Percentiles rank a stretch among this genome's conserved stretches.
Evolutionary conservation across 495 filamentous ascomycete genomes (phyloP).

Genomic region (Aeminium ludgeri): DNA sequence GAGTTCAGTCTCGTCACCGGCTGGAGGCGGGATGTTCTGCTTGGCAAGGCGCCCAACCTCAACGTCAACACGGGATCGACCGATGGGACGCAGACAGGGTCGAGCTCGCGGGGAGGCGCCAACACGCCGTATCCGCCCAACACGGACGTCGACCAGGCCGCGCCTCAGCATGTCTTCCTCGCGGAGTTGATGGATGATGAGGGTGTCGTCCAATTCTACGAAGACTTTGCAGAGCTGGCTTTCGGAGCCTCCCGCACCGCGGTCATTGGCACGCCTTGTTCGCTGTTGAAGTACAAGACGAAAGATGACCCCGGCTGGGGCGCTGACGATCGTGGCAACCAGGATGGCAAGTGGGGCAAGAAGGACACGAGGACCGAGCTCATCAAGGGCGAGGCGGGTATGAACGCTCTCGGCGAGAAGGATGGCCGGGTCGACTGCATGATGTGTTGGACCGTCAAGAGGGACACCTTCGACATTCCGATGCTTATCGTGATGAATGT

Average conservation of each 20-base stretch:
- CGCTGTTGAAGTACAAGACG: slow-evolving; percentile 77
- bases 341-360: slow-evolving; percentile 10
- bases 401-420: slow-evolving; percentile 55
- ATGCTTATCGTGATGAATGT: slow-evolving; percentile 98
- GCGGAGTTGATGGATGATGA: slow-evolving; percentile 89
- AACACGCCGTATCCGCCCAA: slow-evolving; percentile 30
- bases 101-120: slow-evolving; percentile 23
- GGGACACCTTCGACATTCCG: slow-evolving; percentile 95
- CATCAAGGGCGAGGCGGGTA: slow-evolving; percentile 61
- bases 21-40: slow-evolving; percentile 79
- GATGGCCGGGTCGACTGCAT: slow-evolving; percentile 89
- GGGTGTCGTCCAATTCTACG: slow-evolving; percentile 84
- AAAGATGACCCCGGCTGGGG: slow-evolving; percentile 39
- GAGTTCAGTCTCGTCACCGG: slow-evolving; percentile 89
- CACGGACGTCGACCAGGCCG: slow-evolving; percentile 6
- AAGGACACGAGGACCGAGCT: slow-evolving; percentile 3
- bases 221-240: slow-evolving; percentile 80
- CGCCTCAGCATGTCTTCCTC: slow-evolving; percentile 64
- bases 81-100: slow-evolving; percentile 18
- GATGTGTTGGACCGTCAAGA: slow-evolving; percentile 90
- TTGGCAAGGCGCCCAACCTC: slow-evolving; percentile 74
- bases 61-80: slow-evolving; percentile 59
- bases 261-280: slow-evolving; percentile 61
- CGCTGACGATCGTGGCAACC: slow-evolving; percentile 16
- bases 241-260: slow-evolving; percentile 76